phyloP scores from a whole-genome alignment of 441 rosid species.

The California macrophylla region DNA sequence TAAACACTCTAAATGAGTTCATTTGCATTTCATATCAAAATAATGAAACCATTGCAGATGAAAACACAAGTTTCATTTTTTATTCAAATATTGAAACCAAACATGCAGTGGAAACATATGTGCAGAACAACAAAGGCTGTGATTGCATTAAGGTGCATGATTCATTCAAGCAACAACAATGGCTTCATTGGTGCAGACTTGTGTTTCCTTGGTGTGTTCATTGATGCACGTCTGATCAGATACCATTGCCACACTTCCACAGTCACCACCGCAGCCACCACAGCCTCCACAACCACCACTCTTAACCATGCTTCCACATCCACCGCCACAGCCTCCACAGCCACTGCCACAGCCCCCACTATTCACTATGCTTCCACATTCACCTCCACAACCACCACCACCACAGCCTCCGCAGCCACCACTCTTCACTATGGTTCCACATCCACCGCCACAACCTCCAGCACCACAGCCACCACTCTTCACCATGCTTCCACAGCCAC shows the following conservation, averaged over 20 bases:
- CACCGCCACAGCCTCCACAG: background rate
- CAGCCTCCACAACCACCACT: background rate
- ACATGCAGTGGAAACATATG: background rate
- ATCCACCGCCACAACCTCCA: background rate
- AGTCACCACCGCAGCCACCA: background rate
- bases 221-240: slow-evolving; percentile 11
- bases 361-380: background rate
- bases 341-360: background rate
- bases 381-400: background rate
- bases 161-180: slow-evolving; percentile 20
- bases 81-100: background rate
- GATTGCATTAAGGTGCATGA: background rate
- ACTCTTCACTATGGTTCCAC: background rate
- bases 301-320: background rate
- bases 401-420: slow-evolving; percentile 7
- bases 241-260: slow-evolving; percentile 10
- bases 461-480: background rate
- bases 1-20: too few species aligned
- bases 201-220: slow-evolving; percentile 11
- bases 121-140: background rate
- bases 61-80: background rate
- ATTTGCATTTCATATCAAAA: too few species aligned
- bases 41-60: too few species aligned
- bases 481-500: background rate
- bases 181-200: slow-evolving; percentile 14